These are phyloP conservation scores for Lactarius sp. DNA, from an alignment of 768 basidiomycete genomes.

Conservation along the genomic window DNA sequence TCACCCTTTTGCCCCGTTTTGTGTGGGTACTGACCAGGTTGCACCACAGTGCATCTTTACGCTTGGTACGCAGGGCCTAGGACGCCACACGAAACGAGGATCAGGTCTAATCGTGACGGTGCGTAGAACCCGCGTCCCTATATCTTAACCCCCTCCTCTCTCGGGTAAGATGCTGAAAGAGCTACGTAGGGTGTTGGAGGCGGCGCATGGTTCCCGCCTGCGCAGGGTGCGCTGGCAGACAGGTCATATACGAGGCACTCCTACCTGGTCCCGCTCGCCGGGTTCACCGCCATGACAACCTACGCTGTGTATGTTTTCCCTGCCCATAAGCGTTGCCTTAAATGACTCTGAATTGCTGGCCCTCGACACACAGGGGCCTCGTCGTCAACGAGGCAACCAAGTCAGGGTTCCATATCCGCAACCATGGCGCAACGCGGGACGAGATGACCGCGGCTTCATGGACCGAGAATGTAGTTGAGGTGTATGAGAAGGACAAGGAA, in stretches of 20 bases:
- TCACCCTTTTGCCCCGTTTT: too few relatives aligned
- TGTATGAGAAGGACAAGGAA: constrained; percentile 21
- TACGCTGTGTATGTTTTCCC: constrained; percentile 47
- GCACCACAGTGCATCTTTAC: constrained; percentile 51
- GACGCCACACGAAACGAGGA: constrained; percentile 54
- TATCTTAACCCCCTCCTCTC: not conserved
- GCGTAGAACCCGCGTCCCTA: not conserved
- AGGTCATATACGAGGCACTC: constrained; percentile 45
- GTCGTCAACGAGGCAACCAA: constrained; percentile 47
- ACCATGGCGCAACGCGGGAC: constrained; percentile 39
- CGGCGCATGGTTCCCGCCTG: constrained; percentile 65
- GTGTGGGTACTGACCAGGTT: not conserved
- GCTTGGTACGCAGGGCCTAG: constrained; percentile 59
- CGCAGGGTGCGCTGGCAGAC: constrained; percentile 54
- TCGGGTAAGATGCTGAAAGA: not conserved
- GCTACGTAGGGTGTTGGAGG: constrained; percentile 50
- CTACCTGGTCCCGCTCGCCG: constrained; percentile 56
- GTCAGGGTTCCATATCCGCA: constrained; percentile 47
- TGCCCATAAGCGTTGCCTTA: not conserved
- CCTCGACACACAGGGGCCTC: constrained; percentile 40
- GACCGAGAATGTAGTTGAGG: not conserved
- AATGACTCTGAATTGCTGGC: not conserved
- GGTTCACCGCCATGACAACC: constrained; percentile 52
- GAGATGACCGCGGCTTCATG: constrained; percentile 17
- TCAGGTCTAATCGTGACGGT: constrained; percentile 64